These are phyloP conservation scores for Nitzschia inconspicua DNA, from an alignment of 108 stramenopile genomes.

Conservation along the genomic window DNA sequence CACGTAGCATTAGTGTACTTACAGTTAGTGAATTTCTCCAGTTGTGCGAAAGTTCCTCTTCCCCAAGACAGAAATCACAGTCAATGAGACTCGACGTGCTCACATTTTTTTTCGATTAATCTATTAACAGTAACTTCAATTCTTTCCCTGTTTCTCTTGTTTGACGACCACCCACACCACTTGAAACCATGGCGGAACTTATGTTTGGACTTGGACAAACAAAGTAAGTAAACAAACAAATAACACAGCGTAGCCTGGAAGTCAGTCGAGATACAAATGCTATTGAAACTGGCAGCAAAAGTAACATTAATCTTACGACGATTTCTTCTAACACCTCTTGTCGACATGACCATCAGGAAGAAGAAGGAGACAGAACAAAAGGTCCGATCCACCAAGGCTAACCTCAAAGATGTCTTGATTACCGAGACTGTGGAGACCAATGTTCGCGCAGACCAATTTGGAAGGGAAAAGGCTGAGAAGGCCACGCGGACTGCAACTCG, in stretches of 20 bases:
- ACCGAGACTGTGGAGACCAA: constrained; percentile 21
- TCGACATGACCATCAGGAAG: no score
- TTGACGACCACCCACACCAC: no score
- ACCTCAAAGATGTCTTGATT: constrained; percentile 19
- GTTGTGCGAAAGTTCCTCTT: no score
- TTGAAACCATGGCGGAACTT: constrained; percentile 31
- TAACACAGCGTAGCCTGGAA: constrained; percentile 22
- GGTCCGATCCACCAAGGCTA: constrained; percentile 20
- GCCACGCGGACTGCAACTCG: neutral
- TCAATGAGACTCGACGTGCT: no score
- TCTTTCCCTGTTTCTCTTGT: no score
- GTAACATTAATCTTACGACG: constrained; percentile 9
- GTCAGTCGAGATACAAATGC: constrained; percentile 19
- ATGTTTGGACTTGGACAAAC: constrained; percentile 40
- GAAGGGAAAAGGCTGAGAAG: constrained; percentile 5
- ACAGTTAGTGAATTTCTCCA: no score
- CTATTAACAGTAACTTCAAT: no score
- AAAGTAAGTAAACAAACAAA: constrained; percentile 29
- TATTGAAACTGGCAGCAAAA: constrained; percentile 11
- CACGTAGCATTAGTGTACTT: no score
- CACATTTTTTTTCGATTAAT: no score
- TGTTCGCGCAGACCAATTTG: constrained; percentile 5
- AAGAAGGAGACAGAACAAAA: constrained; percentile 27
- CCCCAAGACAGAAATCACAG: no score
- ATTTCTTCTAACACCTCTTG: no score